Percentiles rank a stretch among this genome's conserved stretches.
phyloP scores from a whole-genome alignment of 2,329 filamentous ascomycete species.

The Alternaria ethzedia region DNA sequence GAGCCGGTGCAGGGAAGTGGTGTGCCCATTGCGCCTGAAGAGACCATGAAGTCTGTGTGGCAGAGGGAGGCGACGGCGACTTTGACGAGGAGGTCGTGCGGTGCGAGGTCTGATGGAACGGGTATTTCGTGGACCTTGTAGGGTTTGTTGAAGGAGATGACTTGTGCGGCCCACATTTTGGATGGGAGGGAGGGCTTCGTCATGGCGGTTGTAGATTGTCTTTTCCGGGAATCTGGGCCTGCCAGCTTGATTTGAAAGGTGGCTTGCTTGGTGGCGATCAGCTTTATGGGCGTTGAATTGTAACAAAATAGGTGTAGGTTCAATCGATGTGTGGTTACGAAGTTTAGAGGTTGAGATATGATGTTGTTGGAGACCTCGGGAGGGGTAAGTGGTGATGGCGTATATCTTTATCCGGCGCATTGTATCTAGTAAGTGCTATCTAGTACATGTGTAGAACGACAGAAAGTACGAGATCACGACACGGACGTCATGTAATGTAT shows the following conservation, averaged over 20 bases:
- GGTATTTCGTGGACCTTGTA: conserved; percentile 61
- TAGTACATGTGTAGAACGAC: background rate
- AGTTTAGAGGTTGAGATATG: background rate
- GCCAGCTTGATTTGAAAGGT: background rate
- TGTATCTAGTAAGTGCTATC: background rate
- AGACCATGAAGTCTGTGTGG: conserved; percentile 67
- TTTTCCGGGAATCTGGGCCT: background rate
- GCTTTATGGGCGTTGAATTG: background rate
- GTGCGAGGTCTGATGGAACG: conserved; percentile 55
- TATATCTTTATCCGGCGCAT: background rate
- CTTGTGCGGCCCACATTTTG: conserved; percentile 57
- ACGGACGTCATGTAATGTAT: background rate
- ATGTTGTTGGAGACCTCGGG: background rate
- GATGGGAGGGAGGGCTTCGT: conserved; percentile 45
- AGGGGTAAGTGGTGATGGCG: background rate
- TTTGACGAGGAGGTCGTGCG: conserved; percentile 65
- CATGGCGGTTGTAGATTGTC: background rate
- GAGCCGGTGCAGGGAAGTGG: conserved; percentile 56
- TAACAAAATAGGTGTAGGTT: background rate
- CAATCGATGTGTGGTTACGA: no score
- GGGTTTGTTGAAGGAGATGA: conserved; percentile 61
- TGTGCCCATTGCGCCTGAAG: conserved; percentile 56
- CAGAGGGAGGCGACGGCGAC: conserved; percentile 66
- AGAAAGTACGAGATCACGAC: background rate
- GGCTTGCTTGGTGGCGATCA: background rate